A percentile compares a stretch with the other conserved stretches of the same genome.
phyloP scores from a whole-genome alignment of 2,329 filamentous ascomycete species.

The Aureobasidium sp. region DNA sequence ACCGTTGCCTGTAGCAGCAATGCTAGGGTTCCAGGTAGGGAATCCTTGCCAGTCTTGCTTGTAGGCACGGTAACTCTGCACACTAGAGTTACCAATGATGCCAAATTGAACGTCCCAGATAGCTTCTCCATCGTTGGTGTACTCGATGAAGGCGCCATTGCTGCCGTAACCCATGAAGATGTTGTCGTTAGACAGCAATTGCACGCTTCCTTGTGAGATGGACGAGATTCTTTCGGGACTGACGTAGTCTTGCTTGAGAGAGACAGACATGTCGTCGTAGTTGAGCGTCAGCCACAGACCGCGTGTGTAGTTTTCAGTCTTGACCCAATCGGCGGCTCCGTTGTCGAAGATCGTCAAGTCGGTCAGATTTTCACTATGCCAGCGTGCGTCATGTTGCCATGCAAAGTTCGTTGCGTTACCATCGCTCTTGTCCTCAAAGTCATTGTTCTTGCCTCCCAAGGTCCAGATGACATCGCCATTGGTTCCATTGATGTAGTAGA shows the following conservation, averaged over 20 bases:
- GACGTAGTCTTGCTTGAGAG: constrained; percentile 23
- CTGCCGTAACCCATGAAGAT: constrained; percentile 50
- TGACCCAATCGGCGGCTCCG: constrained; percentile 16
- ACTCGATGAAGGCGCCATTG: constrained; percentile 32
- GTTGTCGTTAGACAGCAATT: constrained; percentile 47
- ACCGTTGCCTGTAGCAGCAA: constrained; percentile 12
- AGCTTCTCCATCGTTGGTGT: constrained; percentile 39
- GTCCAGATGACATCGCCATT: constrained; percentile 45
- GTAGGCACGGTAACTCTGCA: constrained; percentile 46
- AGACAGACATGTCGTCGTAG: constrained; percentile 24
- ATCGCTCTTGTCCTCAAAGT: constrained; percentile 36
- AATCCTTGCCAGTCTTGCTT: constrained; percentile 27
- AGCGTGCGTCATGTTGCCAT: constrained; percentile 49
- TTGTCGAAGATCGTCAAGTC: constrained; percentile 22
- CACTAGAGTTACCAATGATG: constrained; percentile 28
- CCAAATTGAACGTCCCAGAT: constrained; percentile 48
- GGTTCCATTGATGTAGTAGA: constrained; percentile 38
- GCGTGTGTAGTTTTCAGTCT: constrained; percentile 14
- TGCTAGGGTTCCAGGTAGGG: constrained; percentile 13
- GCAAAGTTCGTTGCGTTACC: constrained; percentile 41
- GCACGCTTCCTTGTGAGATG: constrained; percentile 45
- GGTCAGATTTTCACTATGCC: constrained; percentile 19
- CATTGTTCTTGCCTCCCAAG: constrained; percentile 42
- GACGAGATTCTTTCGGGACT: constrained; percentile 32
- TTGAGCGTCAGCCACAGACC: constrained; percentile 20